A percentile compares a stretch with the other conserved stretches of the same genome.
phyloP scores from a whole-genome alignment of 352 stramenopile genomes.

The Phytophthora nicotianae region DNA sequence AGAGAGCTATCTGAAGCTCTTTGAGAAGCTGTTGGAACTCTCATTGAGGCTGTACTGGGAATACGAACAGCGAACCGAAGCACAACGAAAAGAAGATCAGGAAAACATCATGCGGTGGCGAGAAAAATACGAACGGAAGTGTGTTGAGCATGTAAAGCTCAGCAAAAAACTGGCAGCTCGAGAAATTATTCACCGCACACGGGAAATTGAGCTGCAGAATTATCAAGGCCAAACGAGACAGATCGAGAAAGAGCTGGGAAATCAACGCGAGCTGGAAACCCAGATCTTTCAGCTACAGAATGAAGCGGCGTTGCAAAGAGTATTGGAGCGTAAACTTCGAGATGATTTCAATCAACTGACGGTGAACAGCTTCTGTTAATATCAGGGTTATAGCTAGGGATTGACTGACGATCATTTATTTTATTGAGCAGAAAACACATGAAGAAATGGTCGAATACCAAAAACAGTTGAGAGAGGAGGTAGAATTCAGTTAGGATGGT shows the following conservation, averaged over 20 bases:
- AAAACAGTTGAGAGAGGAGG: slow-evolving; percentile 50
- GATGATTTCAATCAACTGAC: slow-evolving; percentile 42
- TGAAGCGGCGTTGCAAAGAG: slow-evolving; percentile 32
- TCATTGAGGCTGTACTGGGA: slow-evolving; percentile 75
- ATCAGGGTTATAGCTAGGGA: background rate
- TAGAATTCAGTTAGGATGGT: slow-evolving; percentile 9
- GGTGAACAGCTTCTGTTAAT: slow-evolving; percentile 12
- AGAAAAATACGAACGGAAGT: slow-evolving; percentile 55
- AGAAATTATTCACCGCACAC: slow-evolving; percentile 53
- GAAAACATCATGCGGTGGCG: slow-evolving; percentile 50
- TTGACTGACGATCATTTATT: background rate
- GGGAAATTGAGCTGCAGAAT: slow-evolving; percentile 61
- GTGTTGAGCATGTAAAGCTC: slow-evolving; percentile 45
- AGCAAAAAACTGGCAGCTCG: slow-evolving; percentile 62
- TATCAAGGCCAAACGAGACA: slow-evolving; percentile 42
- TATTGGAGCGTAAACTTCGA: slow-evolving; percentile 37
- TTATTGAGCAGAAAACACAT: slow-evolving; percentile 44
- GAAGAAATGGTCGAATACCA: slow-evolving; percentile 52
- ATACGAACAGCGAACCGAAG: slow-evolving; percentile 60
- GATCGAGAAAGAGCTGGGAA: slow-evolving; percentile 42
- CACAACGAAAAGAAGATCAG: slow-evolving; percentile 55
- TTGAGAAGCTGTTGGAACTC: slow-evolving; percentile 79
- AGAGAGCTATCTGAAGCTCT: slow-evolving; percentile 76
- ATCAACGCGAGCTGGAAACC: slow-evolving; percentile 41
- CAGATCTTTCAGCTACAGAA: slow-evolving; percentile 54